A percentile compares a stretch with the other conserved stretches of the same genome.
Evolutionary conservation across 108 stramenopile species (phyloP).

Genomic region (Cyclostephanos tholiformis): DNA sequence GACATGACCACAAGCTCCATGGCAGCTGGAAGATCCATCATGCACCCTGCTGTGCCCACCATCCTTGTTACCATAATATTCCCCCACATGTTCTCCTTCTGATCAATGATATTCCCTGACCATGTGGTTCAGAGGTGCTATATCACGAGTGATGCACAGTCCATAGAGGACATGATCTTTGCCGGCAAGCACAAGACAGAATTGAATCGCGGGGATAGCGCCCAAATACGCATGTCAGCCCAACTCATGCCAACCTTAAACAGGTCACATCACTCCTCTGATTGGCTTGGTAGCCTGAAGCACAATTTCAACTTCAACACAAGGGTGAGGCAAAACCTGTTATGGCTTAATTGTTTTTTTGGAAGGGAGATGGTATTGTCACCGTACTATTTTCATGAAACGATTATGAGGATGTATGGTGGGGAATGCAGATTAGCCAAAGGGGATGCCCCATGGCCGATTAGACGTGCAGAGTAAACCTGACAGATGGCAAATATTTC

Average conservation of each 20-base stretch:
- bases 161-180: too few species aligned
- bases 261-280: slow-evolving; percentile 80
- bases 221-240: slow-evolving; percentile 86
- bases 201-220: slow-evolving; percentile 87
- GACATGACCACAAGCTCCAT: slow-evolving; percentile 96
- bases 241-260: slow-evolving; percentile 92
- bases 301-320: slow-evolving; percentile 88
- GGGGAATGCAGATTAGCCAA: too few species aligned
- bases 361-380: background rate
- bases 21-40: slow-evolving; percentile 95
- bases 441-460: too few species aligned
- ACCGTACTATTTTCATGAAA: background rate
- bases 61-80: slow-evolving; percentile 96
- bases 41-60: slow-evolving; percentile 95
- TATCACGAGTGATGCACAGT: too few species aligned
- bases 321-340: slow-evolving; percentile 72
- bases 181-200: slow-evolving; percentile 90
- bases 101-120: too few species aligned
- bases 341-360: background rate
- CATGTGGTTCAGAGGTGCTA: too few species aligned
- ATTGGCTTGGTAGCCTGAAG: slow-evolving; percentile 85
- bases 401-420: background rate
- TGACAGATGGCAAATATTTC: too few species aligned
- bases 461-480: too few species aligned
- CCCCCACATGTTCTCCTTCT: slow-evolving; percentile 95